Conservation (phyloP, 1,139 yeast genomes). For the Kluyveromyces sp. region DNA sequence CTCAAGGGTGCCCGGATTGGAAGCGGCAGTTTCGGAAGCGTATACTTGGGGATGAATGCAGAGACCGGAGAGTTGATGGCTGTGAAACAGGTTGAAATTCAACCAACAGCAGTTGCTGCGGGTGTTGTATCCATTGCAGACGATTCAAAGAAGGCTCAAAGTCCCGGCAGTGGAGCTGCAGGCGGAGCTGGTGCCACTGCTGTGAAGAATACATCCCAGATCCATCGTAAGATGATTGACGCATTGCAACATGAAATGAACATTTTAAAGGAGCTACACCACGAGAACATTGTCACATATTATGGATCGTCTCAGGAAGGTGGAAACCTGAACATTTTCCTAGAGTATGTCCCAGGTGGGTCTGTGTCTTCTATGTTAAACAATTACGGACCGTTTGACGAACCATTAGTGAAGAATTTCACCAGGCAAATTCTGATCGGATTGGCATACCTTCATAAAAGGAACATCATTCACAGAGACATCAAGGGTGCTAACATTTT, state of each 20-base stretch:
- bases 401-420: conserved; percentile 76
- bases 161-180: conserved; percentile 14
- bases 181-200: conserved; percentile 12
- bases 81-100: conserved; percentile 82
- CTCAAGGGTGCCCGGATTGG: conserved; percentile 89
- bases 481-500: conserved; percentile 89
- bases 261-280: conserved; percentile 70
- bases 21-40: conserved; percentile 91
- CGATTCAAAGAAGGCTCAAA: conserved; percentile 31
- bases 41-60: conserved; percentile 86
- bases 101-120: conserved; percentile 29
- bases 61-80: conserved; percentile 95
- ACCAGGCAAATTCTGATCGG: conserved; percentile 81
- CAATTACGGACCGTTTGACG: conserved; percentile 89
- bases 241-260: conserved; percentile 83
- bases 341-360: conserved; percentile 97
- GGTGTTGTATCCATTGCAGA: conserved; percentile 19
- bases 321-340: conserved; percentile 65
- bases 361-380: conserved; percentile 81
- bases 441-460: conserved; percentile 68
- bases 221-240: conserved; percentile 62
- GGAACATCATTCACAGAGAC: conserved; percentile 83
- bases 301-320: conserved; percentile 78
- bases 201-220: conserved; percentile 33
- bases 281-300: conserved; percentile 87